phyloP scores from a whole-genome alignment of 2,329 filamentous ascomycete species.

The Scedosporium boydii region DNA sequence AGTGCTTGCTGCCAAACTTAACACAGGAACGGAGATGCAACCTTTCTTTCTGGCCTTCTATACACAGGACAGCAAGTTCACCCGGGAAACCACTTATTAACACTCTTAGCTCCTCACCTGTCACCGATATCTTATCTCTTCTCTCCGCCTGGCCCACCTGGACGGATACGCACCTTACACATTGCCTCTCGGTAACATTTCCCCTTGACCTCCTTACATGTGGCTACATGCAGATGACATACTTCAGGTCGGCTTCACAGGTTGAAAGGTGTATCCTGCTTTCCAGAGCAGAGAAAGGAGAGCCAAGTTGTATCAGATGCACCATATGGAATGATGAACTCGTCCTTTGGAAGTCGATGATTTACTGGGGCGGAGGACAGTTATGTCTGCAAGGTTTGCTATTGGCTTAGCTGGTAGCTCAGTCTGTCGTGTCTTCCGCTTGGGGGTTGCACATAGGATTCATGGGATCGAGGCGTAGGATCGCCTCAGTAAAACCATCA shows the following conservation, averaged over 20 bases:
- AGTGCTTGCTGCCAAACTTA: background rate
- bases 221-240: background rate
- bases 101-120: background rate
- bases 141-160: background rate
- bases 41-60: background rate
- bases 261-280: background rate
- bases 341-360: background rate
- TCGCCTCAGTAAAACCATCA: too few relatives aligned
- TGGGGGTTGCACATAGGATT: background rate
- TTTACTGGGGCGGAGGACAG: background rate
- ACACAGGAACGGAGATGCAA: background rate
- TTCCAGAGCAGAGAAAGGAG: background rate
- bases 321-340: background rate
- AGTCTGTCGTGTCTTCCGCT: background rate
- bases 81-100: background rate
- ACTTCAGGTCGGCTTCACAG: background rate
- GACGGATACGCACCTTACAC: background rate
- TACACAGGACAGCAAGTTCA: background rate
- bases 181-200: background rate
- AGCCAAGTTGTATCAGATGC: slow-evolving; percentile 1
- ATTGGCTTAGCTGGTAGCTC: background rate
- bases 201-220: background rate
- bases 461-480: too few relatives aligned
- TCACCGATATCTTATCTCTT: background rate
- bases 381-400: background rate